phyloP scores from a whole-genome alignment of 306 rosid species.

The Ziziphus jujuba region DNA sequence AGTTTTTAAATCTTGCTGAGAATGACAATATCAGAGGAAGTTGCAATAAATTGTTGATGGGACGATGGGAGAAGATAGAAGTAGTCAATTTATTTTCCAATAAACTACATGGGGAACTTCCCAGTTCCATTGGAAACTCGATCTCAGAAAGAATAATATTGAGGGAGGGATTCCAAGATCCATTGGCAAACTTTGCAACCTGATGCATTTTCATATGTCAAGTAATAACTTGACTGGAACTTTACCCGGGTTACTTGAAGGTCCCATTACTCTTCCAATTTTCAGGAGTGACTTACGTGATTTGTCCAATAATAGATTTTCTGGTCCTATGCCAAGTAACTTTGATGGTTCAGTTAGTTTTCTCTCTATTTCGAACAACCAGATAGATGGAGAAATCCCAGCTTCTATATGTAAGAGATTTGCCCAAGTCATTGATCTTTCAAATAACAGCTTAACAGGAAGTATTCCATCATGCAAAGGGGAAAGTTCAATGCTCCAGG shows the following conservation, averaged over 20 bases:
- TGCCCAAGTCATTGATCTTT: constrained; percentile 28
- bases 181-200: constrained; percentile 31
- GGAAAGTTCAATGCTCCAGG: constrained; percentile 25
- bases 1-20: background rate
- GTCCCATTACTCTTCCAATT: no score
- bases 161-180: constrained; percentile 10
- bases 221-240: constrained; percentile 25
- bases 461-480: constrained; percentile 33
- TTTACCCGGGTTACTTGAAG: constrained; percentile 18
- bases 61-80: constrained; percentile 33
- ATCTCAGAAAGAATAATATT: no score
- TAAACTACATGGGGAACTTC: constrained; percentile 24
- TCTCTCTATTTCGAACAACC: constrained; percentile 14
- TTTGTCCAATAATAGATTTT: no score
- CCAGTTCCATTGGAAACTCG: no score
- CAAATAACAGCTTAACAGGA: constrained; percentile 38
- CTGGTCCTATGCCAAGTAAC: no score
- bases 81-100: constrained; percentile 14
- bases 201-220: background rate
- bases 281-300: no score
- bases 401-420: constrained; percentile 23
- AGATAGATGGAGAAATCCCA: constrained; percentile 36
- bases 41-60: constrained; percentile 32
- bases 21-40: constrained; percentile 28
- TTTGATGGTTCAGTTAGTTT: no score